Evolutionary conservation across 2,329 filamentous ascomycete species (phyloP).

Genomic region (Rhexocercosporidium sp.): DNA sequence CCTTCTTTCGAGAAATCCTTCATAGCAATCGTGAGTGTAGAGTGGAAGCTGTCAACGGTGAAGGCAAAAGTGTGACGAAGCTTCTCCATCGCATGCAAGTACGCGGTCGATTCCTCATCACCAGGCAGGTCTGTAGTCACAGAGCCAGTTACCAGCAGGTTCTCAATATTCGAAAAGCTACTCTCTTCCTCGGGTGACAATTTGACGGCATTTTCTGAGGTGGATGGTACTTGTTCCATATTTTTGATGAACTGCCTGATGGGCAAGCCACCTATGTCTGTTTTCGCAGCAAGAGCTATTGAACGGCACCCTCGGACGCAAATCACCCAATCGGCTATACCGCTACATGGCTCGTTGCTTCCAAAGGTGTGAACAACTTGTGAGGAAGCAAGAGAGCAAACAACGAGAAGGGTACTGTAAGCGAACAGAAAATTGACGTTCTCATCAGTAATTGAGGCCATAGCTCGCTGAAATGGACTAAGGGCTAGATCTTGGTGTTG

Average conservation of each 20-base stretch:
- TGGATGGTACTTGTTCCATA: background rate
- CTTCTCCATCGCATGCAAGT: constrained; percentile 15
- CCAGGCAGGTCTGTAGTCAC: constrained; percentile 9
- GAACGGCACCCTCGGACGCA: constrained; percentile 19
- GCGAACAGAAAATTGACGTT: constrained; percentile 15
- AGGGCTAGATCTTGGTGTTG: constrained; percentile 15
- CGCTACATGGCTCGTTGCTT: background rate
- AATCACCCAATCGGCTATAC: constrained; percentile 21
- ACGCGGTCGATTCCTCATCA: constrained; percentile 18
- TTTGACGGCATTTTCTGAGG: background rate
- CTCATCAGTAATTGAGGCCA: background rate
- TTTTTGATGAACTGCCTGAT: constrained; percentile 4
- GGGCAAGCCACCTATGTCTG: constrained; percentile 14
- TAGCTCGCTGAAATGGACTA: constrained; percentile 8
- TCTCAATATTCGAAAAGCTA: constrained; percentile 8
- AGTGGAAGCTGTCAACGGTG: background rate
- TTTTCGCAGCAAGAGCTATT: constrained; percentile 2
- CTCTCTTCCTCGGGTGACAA: constrained; percentile 19
- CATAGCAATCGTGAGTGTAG: background rate
- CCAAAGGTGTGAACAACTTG: constrained; percentile 7
- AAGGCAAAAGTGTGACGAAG: constrained; percentile 20
- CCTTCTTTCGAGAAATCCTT: background rate
- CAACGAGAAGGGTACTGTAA: constrained; percentile 9
- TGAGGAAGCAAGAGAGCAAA: constrained; percentile 15
- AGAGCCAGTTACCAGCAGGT: background rate